These are phyloP conservation scores for Aspergillus sparsus DNA, from an alignment of 495 filamentous ascomycete species.

Conservation along the genomic window DNA sequence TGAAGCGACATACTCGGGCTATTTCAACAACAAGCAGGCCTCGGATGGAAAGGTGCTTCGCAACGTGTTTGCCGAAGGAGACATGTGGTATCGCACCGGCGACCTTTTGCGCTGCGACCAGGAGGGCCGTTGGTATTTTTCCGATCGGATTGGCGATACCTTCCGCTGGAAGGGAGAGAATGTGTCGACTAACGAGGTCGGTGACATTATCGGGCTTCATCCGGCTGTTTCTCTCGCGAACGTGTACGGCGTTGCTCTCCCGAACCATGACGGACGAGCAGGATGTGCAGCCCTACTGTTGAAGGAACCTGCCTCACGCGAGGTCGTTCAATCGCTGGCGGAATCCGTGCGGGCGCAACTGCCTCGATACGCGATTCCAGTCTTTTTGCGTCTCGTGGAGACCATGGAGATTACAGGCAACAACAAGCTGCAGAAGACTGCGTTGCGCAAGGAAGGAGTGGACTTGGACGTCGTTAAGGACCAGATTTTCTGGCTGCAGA, in stretches of 20 bases:
- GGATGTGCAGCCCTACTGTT: conserved; percentile 11
- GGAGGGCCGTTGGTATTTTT: conserved; percentile 3
- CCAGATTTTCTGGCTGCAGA: conserved; percentile 10
- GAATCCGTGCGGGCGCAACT: neutral
- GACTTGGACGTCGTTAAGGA: conserved; percentile 6
- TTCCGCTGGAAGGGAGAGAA: conserved; percentile 16
- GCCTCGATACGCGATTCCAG: conserved; percentile 14
- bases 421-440: conserved; percentile 14
- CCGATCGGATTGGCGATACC: conserved; percentile 14
- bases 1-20: neutral
- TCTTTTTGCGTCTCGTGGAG: neutral
- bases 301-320: neutral
- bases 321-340: neutral
- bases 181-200: conserved; percentile 15
- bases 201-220: neutral
- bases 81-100: conserved; percentile 14
- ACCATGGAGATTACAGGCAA: conserved; percentile 8
- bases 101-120: conserved; percentile 5
- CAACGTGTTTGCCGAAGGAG: conserved; percentile 11
- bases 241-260: conserved; percentile 13
- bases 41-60: conserved; percentile 1
- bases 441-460: conserved; percentile 1
- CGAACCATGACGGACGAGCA: conserved; percentile 6
- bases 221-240: neutral
- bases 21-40: neutral